Base-by-base conservation (phyloP, 1,139 yeast species). In the Wickerhamomyces sp. region DNA sequence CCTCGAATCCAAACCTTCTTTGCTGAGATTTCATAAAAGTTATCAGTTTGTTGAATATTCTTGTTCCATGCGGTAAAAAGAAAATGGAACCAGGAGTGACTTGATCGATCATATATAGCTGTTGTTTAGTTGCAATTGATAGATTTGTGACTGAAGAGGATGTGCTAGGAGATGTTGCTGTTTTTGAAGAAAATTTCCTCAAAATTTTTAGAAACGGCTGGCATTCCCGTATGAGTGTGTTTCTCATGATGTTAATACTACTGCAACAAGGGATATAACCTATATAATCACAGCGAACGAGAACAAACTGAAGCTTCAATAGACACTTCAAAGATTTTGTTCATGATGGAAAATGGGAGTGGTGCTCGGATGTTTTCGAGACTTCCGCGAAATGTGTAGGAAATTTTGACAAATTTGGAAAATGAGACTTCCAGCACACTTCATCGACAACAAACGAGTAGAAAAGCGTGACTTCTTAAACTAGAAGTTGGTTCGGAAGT, bases 21-120 rank as follows among this genome's bases (percentile, higher is more conserved):
- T 90, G 95, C 54, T 74, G 71, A 44, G 81, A 69, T 62, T 87
- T 86, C 95, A 91, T 90, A 65, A 89, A 89, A 44, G 75, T 76
- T 9, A 89, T 71, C 49, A 91, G 69, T 57, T 80, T 83, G 65
- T 89, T 90, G 71, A 90, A 86, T 42, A 91, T 76, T 42, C 94
- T 72, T 3, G 97, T 81, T 3, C 98, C 98, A 63, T 89, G 93
- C 2, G 97, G 97, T 32, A 91, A 71, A 60, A 91, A 90, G 71
- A 91, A 91, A 6, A 85, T 75, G 2, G 93, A 84, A 0, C 98
- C 98, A 0, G 97, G 97, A 0, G 96, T 83, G 14, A 79, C 65
- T 10, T 83, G 76, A 62, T 88, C 95, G 1, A 87, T 81, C 68
- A 84, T 79, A 62, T 83, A 90, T 36, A 91, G 69, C 50, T 78